Base-by-base conservation (phyloP, 2,329 filamentous ascomycete genomes). In the Bipolaris zeicola region DNA sequence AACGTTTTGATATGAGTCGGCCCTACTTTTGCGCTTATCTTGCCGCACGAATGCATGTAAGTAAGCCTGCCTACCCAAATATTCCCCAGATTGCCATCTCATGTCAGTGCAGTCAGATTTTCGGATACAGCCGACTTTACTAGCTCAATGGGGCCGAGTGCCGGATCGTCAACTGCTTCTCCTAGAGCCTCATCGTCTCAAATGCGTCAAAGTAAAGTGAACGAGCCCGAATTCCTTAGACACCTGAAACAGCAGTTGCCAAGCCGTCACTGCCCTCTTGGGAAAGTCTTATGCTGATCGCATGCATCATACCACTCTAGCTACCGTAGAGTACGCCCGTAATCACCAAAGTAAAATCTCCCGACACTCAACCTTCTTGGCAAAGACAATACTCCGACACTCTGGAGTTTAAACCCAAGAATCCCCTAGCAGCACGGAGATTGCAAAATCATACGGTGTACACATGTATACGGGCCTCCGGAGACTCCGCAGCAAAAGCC, bases 161-260 rank as follows among this genome's bases (percentile, higher is more conserved):
- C 28, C 28, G 10, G 28, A 11, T 5, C 28, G 10, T 31, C 28
- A 2, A 31, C 28, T 31, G 28, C 28, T 11, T 13, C 2, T 13
- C 4, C 28, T 31, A 4, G 28, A 31, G 28, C 28, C 28, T 31
- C 28, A 13, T 13, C 7, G 10, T 28, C 26, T 28, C 26, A 2
- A 10, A 28, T 28, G 26, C 26, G 26, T 31, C 10, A 3, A 41
- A 11, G 16, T 22, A 6, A 28, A 28, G 36, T 41, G 34, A 31
- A 16, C 36, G 2, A 22, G 18, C 14, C 24, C 6, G 8, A 16
- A 22, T 20, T 45, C 20, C 7, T 41, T 26, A 42, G 20, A 10
- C 49, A 37, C 20, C 34, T 26, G n/a, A 49, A 37, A 38, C 20
- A 33, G 33, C 22, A 22, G 31, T 20, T 24, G 54, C 43, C 54